These are phyloP conservation scores for Jatropha podagrica DNA, from an alignment of 441 rosid genomes.

Conservation along the genomic window DNA sequence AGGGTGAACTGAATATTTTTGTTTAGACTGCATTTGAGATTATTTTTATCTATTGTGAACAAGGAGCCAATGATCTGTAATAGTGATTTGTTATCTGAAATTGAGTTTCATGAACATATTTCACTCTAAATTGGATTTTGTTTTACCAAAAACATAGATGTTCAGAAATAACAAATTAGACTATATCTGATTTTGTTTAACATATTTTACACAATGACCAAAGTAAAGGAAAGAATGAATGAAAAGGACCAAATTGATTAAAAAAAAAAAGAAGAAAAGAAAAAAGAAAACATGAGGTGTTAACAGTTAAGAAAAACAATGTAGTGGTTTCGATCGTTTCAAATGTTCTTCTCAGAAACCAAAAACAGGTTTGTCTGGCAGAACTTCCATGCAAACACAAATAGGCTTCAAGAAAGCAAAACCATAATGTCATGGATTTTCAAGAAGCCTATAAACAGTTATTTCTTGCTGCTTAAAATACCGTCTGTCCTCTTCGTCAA, in stretches of 20 bases:
- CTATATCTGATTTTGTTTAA: not conserved
- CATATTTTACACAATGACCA: not conserved
- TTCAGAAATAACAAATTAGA: not conserved
- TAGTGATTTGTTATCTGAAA: too few species aligned
- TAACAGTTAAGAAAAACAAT: not conserved
- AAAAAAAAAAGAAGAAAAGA: not conserved
- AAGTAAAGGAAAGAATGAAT: not conserved
- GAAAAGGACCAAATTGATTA: not conserved
- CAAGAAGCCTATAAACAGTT: slow-evolving; percentile 74
- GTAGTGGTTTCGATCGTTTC: not conserved
- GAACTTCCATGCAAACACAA: not conserved
- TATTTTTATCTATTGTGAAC: too few species aligned
- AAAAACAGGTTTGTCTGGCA: not conserved
- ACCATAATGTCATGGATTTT: slow-evolving; percentile 29
- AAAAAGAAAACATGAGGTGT: not conserved
- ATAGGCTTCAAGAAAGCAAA: not conserved
- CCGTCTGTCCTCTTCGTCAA: slow-evolving; percentile 92
- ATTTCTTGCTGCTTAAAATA: slow-evolving; percentile 95
- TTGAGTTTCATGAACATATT: too few species aligned
- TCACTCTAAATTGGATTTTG: too few species aligned
- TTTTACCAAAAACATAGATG: not conserved
- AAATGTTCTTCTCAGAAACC: not conserved
- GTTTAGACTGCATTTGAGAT: too few species aligned
- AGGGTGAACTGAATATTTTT: too few species aligned
- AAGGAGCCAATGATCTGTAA: too few species aligned